A percentile compares a stretch with the other conserved stretches of the same genome.
phyloP scores from a whole-genome alignment of 2,329 filamentous ascomycete genomes.

The Chalaropsis thielavioides region DNA sequence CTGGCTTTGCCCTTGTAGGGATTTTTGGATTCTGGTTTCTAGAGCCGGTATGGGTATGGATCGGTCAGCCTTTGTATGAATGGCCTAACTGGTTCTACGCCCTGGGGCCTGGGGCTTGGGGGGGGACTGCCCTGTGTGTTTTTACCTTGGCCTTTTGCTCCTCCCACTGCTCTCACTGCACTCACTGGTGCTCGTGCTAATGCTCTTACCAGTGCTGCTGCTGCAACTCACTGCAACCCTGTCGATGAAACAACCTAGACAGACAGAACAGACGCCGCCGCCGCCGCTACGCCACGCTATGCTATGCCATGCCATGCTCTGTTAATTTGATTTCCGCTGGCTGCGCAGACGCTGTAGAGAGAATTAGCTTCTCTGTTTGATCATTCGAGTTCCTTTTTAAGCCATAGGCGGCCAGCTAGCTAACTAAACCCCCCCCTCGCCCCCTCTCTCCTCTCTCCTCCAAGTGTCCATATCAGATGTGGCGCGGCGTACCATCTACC shows the following conservation, averaged over 20 bases:
- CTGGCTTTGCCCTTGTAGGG: background rate
- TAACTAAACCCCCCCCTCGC: background rate
- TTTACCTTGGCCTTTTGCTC: too few relatives aligned
- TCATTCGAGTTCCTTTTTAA: background rate
- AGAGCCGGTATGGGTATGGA: too few relatives aligned
- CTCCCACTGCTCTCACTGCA: background rate
- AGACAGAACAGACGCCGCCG: background rate
- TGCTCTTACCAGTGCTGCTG: background rate
- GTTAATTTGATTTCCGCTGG: background rate
- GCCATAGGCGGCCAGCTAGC: background rate
- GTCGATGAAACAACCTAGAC: background rate
- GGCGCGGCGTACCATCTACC: background rate
- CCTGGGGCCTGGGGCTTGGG: too few relatives aligned
- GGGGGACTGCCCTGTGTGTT: too few relatives aligned
- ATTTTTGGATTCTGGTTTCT: background rate
- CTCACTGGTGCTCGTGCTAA: background rate
- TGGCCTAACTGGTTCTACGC: background rate
- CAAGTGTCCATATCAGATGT: background rate
- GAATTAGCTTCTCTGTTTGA: background rate
- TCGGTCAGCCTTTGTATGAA: background rate
- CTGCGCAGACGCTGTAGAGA: background rate
- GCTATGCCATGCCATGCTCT: background rate
- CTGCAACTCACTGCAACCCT: background rate
- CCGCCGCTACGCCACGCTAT: background rate
- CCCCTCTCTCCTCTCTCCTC: background rate